Percentiles rank a stretch among this genome's conserved stretches.
phyloP scores from a whole-genome alignment of 768 basidiomycete genomes.

The Auricularia sp. region DNA sequence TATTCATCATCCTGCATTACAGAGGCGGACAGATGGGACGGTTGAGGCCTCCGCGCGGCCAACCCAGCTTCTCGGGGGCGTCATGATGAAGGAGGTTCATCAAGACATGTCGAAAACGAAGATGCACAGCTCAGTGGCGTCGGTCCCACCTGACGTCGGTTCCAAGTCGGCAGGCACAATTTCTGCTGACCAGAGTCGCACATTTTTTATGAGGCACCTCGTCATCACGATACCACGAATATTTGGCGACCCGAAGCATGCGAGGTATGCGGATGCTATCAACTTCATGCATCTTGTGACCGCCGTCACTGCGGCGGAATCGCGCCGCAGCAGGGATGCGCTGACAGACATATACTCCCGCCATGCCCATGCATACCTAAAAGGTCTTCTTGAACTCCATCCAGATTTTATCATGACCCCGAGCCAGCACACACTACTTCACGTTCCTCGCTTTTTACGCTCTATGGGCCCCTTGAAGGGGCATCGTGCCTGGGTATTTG shows the following conservation, averaged over 20 bases:
- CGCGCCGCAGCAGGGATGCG: neutral
- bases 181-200: neutral
- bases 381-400: neutral
- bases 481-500: neutral
- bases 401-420: neutral
- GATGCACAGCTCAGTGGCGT: neutral
- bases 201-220: neutral
- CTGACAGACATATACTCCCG: neutral
- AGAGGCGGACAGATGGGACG: neutral
- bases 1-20: too few relatives aligned
- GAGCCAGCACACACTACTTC: neutral
- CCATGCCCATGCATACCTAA: neutral
- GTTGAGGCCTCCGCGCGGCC: neutral
- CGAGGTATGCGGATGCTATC: neutral
- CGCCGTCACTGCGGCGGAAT: neutral
- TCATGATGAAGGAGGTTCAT: neutral
- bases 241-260: neutral
- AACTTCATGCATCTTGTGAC: neutral
- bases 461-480: neutral
- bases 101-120: neutral
- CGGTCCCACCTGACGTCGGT: neutral
- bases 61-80: neutral
- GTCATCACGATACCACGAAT: neutral
- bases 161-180: neutral
- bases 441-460: neutral